Base-by-base conservation (phyloP, 202 grass and related monocot genomes). In the Panicum hallii region DNA sequence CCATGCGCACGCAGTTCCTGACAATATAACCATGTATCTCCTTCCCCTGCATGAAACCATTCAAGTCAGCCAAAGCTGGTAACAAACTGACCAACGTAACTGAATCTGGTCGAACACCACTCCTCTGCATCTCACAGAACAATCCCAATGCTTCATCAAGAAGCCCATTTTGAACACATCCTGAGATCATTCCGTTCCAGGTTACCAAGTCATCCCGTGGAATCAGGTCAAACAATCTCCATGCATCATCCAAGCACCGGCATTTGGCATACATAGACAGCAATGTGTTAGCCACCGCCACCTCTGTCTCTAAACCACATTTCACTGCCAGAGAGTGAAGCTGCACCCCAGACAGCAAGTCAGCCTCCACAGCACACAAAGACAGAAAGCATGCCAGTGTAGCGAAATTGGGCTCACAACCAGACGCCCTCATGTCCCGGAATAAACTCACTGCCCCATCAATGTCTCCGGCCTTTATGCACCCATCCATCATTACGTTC, bases 171-270 rank as follows among this genome's bases (percentile, higher is more conserved):
- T 97, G 95, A 67, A 94, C 89, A 20, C 87, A 98, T 23, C 93
- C 91, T 1, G 91, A 92, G 81, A 98, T 93, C 82, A 98, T 98
- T 11, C 91, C 85, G 4, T 93, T 98, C 90, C 87, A 98, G 75
- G 89, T 87, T 17, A 98, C 89, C 73, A 95, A 67, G 81, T 98
- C 86, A 40, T 66, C 83, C 2, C 28, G 63, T 43, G 78, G 89
- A 88, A 95, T 89, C 53, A 91, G 83, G 75, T 67, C 48, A 81
- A 98, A 95, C 84, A 98, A 22, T 6, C 34, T 92, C 85, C 86
- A 65, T 28, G 83, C 80, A 82, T 93, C 87, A 84, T 57, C 74
- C 82, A 98, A 82, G 56, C 87, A 92, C 42, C 57, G 45, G 26
- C 87, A 89, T 74, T 95, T 95, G 42, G 91, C 92, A 69, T 98